Base-by-base conservation (phyloP, 371 early-diverging fungal species). In the Chytridiales sp. region DNA sequence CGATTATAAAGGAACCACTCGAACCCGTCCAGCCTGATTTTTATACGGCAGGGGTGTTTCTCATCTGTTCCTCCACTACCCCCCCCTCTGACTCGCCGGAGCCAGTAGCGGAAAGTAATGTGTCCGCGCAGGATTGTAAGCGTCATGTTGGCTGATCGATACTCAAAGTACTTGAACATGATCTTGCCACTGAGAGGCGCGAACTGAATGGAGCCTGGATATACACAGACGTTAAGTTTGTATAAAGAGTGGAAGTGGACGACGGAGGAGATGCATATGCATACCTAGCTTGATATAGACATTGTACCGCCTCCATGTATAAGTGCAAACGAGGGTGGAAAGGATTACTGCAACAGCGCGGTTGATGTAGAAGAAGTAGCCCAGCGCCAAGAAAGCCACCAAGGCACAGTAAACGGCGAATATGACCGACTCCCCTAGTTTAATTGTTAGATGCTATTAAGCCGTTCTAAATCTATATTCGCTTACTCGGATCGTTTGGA, bases 1-100 rank as follows among this genome's bases (percentile, higher is more conserved):
- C 90, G 77, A 58, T 93, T 93, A 74, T 90, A 93, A 52, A 89
- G 76, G 65, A 91, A 90, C 78, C 84, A 87, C 61, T 93, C 93
- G 6, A 91, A 63, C 1, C 93, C 93, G 48, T 91, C 86, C 4
- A 91, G 62, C n/a, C 82, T 79, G 54, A 87, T 78, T 22, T 75
- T 81, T 53, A 92, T 77, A 40, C 91, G 75, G 61, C 89, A 88
- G 0, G 68, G 69, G 4, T 47, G 62, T 5, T 6, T 54, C 4
- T 21, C 40, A 40, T 19, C 21, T 4, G 36, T 22, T 4, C 9
- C 5, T n/a, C 30, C 46, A 22, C 24, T 27, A 19, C 31, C 64
- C 38, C 85, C 77, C 34, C 82, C 75, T 47, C 87, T 70, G 1
- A 87, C 87, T 57, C 76, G 79, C 54, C 77, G 62, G 22, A 85